Evolutionary conservation across 2,329 filamentous ascomycete genomes (phyloP).

Genomic region (Eutypa lata): DNA sequence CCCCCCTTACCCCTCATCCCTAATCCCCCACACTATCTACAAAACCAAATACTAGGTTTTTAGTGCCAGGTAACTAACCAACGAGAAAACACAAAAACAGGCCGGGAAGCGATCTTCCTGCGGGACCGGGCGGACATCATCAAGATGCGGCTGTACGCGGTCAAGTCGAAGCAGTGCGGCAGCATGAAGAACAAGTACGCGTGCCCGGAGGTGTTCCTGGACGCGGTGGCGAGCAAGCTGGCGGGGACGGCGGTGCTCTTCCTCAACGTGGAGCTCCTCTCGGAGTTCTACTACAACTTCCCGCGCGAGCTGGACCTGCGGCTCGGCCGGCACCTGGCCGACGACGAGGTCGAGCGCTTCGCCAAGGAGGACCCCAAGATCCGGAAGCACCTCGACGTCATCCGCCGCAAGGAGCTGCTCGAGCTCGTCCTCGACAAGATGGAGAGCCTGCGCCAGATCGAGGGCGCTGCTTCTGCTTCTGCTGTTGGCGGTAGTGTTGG

Average conservation of each 20-base stretch:
- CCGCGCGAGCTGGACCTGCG: slow-evolving; percentile 86
- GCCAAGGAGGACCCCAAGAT: slow-evolving; percentile 92
- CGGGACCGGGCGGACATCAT: slow-evolving; percentile 87
- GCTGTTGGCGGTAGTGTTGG: not conserved
- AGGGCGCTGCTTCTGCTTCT: slow-evolving; percentile 46
- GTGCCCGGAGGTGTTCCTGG: slow-evolving; percentile 96
- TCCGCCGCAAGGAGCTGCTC: slow-evolving; percentile 85
- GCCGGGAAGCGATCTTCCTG: slow-evolving; percentile 89
- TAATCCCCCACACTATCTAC: not conserved
- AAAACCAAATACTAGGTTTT: not conserved
- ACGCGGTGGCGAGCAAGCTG: slow-evolving; percentile 91
- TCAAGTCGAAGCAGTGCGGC: slow-evolving; percentile 88
- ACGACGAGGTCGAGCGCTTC: slow-evolving; percentile 82
- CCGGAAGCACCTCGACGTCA: slow-evolving; percentile 83
- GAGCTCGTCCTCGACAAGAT: slow-evolving; percentile 95
- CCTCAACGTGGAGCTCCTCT: slow-evolving; percentile 92
- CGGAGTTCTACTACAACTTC: slow-evolving; percentile 98
- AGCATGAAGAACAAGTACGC: slow-evolving; percentile 87
- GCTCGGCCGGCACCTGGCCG: slow-evolving; percentile 75
- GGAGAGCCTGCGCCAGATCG: slow-evolving; percentile 81
- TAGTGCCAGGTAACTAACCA: slow-evolving; percentile 22
- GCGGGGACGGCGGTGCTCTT: slow-evolving; percentile 94
- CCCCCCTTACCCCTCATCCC: no score
- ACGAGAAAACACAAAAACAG: slow-evolving; percentile 44
- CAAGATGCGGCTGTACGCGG: slow-evolving; percentile 81